Evolutionary conservation across 2,329 filamentous ascomycete genomes (phyloP), one percentile per base, ranked within the genome.

Genomic region (Fusarium buharicum): DNA sequence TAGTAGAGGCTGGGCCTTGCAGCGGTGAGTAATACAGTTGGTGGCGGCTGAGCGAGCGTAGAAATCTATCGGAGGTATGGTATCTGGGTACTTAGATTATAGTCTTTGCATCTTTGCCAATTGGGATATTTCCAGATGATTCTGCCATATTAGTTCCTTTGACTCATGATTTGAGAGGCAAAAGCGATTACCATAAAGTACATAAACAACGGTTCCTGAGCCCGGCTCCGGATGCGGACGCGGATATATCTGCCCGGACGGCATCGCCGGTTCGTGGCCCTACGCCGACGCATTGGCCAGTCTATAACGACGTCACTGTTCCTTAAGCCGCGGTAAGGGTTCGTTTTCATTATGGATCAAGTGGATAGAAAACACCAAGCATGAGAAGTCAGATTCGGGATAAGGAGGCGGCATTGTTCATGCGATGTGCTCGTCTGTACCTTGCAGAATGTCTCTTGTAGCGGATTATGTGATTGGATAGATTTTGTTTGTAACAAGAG

Each of bases 1-100:
- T 43, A 17, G 36, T 41, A 37, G 27, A 47, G 53, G 63, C 58
- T 39, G 50, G 48, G 45, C 36, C 13, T 31, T 38, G 28, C 41
- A 40, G 53, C 45, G 41, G 45, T 58, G 40, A 50, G 44, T 55
- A 39, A 50, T 22, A 27, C 22, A 31, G 18, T 16, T 27, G 33
- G 59, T 55, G 59, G 50, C 51, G 64, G 44, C 41, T 44, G 57
- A 37, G 44, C 31, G 22, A n/a, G n/a, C n/a, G n/a, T n/a, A n/a
- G n/a, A n/a, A n/a, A n/a, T n/a, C n/a, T n/a, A n/a, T n/a, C n/a
- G n/a, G n/a, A n/a, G n/a, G n/a, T n/a, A n/a, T n/a, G n/a, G n/a
- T n/a, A n/a, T n/a, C n/a, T n/a, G n/a, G n/a, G n/a, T n/a, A n/a
- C n/a, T n/a, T n/a, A 39, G 39, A 45, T 28, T 34, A 17, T 36